Base-by-base conservation (phyloP, 345 rosid species). In the Corymbia maculata region DNA sequence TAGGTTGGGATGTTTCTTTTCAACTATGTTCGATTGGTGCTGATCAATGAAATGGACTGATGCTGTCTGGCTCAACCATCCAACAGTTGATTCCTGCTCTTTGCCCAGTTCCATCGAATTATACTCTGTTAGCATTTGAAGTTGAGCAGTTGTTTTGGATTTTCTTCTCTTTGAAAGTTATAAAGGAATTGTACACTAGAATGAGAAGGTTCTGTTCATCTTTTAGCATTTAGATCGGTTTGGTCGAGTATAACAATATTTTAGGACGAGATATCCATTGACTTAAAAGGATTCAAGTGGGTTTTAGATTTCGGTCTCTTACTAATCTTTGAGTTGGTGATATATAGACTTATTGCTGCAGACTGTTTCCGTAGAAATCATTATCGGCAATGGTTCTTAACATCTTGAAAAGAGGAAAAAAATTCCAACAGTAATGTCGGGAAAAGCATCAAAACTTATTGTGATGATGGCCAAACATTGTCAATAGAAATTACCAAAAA, bases 31-130 rank as follows among this genome's bases (percentile, higher is more conserved):
- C 51, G 70, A 86, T 86, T 45, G 44, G 42, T 75, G 84, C 28
- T 42, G 84, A 75, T 91, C 26, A 86, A 84, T 86, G 91, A 79
- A 86, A 53, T 86, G 85, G 89, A 88, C 61, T 59, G 87, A 88
- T 85, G 88, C 52, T 53, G 61, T 86, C 86, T 87, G 49, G 84
- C 21, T 59, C 42, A 80, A 55, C 44, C 87, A 32, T n/a, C 24
- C 28, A 52, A 17, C 88, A 53, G 61, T 82, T 75, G 59, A 51
- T 85, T 51, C 90, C 84, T 70, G 85, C 22, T 79, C 51, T 28
- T 42, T 87, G 87, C 85, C 47, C 49, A 85, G 84, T 86, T 51
- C 87, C 85, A 9, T 88, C 86, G 14, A 47, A 45, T 47, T 44
- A 7, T 30, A n/a, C 88, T 45, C 53, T 51, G 86, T 85, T 85